Base-by-base conservation (phyloP, 352 stramenopile species). In the Phytophthora brassicae region DNA sequence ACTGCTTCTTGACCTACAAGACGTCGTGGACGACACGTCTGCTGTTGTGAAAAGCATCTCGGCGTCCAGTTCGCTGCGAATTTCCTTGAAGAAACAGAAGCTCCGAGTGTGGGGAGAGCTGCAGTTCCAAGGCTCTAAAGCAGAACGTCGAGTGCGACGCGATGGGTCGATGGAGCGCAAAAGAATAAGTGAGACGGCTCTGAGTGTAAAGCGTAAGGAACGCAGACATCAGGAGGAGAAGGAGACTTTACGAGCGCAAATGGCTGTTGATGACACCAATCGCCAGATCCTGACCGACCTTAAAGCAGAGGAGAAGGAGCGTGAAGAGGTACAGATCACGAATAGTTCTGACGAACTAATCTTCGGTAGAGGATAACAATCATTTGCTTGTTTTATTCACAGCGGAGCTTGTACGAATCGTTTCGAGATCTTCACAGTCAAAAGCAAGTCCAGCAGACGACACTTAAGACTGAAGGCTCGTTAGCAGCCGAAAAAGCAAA, bases 241-340 rank as follows among this genome's bases (percentile, higher is more conserved):
- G 48, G 77, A 86, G 22, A 87, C 80, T 11, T 60, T 94, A 28
- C 79, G 86, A 3, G 86, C 84, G 3, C 86, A 94, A 52, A 92
- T 94, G 86, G 79, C 77, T 1, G 77, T 94, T 8, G 85, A 92
- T 36, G 83, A 94, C 41, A 60, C 68, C 7, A 91, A 90, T 44
- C 79, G 83, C 4, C 83, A 92, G 56, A 74, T 92, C 17, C 64
- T 94, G 9, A 60, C 64, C 4, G 83, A 94, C 47, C 62, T 92
- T 14, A 92, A 94, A 42, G 79, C 78, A 1, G 76, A 89, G 16
- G 85, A 94, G 46, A 94, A 92, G 52, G 52, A 78, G 46, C 75
- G 82, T 12, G 85, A 94, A 72, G 85, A 94, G 69, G 81, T 91
- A 53, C 1, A 46, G n/a, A 0, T 12, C 28, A 43, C 36, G 36